phyloP scores from a whole-genome alignment of 1,284 basidiomycete species.

The Pseudozyma tsukubaensis region DNA sequence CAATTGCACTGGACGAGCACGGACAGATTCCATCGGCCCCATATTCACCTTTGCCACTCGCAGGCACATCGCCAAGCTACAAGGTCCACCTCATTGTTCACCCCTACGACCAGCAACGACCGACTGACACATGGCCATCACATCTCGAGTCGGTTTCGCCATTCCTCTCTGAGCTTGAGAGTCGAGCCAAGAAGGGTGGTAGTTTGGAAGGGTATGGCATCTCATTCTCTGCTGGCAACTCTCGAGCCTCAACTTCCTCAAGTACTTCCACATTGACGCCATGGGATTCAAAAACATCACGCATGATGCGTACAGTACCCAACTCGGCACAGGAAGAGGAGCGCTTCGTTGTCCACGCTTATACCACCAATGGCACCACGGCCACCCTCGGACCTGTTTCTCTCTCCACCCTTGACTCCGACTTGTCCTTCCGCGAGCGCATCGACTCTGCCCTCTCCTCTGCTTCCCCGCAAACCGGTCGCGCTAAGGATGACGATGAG shows the following conservation, averaged over 20 bases:
- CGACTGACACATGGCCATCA: slow-evolving; percentile 55
- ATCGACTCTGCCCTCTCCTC: slow-evolving; percentile 39
- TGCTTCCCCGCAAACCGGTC: slow-evolving; percentile 33
- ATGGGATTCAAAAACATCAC: slow-evolving; percentile 56
- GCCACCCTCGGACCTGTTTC: slow-evolving; percentile 56
- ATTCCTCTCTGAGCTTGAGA: slow-evolving; percentile 58
- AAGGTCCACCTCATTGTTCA: slow-evolving; percentile 59
- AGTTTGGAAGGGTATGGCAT: slow-evolving; percentile 60
- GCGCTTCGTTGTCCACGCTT: slow-evolving; percentile 50
- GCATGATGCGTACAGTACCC: slow-evolving; percentile 52
- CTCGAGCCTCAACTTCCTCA: too few species aligned
- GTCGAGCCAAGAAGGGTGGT: slow-evolving; percentile 49
- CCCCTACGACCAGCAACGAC: slow-evolving; percentile 41
- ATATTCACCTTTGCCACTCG: slow-evolving; percentile 56
- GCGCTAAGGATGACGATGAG: slow-evolving; percentile 28
- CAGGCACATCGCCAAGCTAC: slow-evolving; percentile 59
- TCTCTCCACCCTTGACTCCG: slow-evolving; percentile 51
- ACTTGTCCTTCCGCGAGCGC: slow-evolving; percentile 23
- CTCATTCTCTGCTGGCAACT: slow-evolving; percentile 48
- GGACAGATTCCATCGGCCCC: slow-evolving; percentile 56
- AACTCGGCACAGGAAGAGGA: slow-evolving; percentile 56
- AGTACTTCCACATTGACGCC: slow-evolving; percentile 11
- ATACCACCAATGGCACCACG: slow-evolving; percentile 49
- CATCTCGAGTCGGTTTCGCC: slow-evolving; percentile 58
- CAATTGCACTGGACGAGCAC: slow-evolving; percentile 48